These are phyloP conservation scores for Pichia cabralensis DNA, from an alignment of 805 yeast genomes.

Conservation along the genomic window DNA sequence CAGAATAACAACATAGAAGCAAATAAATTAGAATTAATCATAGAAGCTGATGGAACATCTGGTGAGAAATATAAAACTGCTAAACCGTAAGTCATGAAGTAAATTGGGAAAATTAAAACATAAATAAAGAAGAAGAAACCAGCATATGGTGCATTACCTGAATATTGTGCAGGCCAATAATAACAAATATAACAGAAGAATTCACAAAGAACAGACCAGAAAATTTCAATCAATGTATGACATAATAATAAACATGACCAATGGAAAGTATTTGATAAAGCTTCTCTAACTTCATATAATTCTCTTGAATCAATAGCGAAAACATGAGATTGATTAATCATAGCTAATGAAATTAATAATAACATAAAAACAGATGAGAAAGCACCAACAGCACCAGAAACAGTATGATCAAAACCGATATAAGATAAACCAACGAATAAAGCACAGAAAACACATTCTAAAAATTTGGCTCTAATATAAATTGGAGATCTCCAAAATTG, in stretches of 20 bases:
- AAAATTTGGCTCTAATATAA: conserved; percentile 41
- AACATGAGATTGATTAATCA: conserved; percentile 56
- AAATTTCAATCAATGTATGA: conserved; percentile 48
- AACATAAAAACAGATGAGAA: conserved; percentile 43
- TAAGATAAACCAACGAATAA: conserved; percentile 48
- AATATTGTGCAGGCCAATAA: conserved; percentile 28
- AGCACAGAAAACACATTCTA: conserved; percentile 33
- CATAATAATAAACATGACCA: conserved; percentile 52
- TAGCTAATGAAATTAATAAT: conserved; percentile 50
- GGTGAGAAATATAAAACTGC: conserved; percentile 50
- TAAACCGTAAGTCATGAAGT: conserved; percentile 42
- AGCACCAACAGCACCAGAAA: conserved; percentile 48
- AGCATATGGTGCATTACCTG: conserved; percentile 30
- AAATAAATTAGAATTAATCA: conserved; percentile 45
- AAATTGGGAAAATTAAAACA: conserved; percentile 34
- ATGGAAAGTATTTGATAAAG: conserved; percentile 60
- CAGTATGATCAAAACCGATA: conserved; percentile 42
- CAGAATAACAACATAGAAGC: conserved; percentile 54
- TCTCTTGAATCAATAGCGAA: conserved; percentile 49
- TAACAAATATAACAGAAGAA: conserved; percentile 37
- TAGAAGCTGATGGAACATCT: conserved; percentile 57
- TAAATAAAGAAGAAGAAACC: conserved; percentile 34
- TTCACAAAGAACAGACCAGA: conserved; percentile 41
- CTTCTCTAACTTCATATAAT: conserved; percentile 59
- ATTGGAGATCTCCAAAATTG: conserved; percentile 43